phyloP scores from a whole-genome alignment of 2,329 filamentous ascomycete species.

The Remersonia thermophila region DNA sequence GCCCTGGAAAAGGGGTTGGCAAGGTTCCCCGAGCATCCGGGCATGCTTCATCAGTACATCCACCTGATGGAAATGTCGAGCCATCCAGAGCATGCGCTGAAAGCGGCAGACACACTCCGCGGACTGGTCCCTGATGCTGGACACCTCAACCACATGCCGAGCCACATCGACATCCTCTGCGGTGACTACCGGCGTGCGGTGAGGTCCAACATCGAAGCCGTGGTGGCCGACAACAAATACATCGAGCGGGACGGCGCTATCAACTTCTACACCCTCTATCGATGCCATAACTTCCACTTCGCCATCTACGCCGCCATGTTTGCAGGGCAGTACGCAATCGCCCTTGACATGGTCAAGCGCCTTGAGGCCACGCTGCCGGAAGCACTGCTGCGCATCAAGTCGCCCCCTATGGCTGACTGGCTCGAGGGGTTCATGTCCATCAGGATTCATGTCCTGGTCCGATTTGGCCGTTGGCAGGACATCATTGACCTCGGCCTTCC shows the following conservation, averaged over 20 bases:
- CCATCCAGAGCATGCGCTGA: constrained; percentile 15
- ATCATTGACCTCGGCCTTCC: constrained; percentile 46
- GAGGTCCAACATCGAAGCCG: constrained; percentile 52
- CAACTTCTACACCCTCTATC: constrained; percentile 69
- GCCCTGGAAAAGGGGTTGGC: constrained; percentile 47
- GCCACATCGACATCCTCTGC: constrained; percentile 60
- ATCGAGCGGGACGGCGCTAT: constrained; percentile 44
- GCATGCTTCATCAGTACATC: constrained; percentile 51
- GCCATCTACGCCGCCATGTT: constrained; percentile 70
- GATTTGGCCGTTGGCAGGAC: constrained; percentile 62
- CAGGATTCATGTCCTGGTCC: constrained; percentile 55
- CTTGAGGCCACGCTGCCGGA: constrained; percentile 54
- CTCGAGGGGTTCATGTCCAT: constrained; percentile 59
- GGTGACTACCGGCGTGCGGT: constrained; percentile 60
- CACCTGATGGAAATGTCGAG: constrained; percentile 25
- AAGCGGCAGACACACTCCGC: constrained; percentile 15
- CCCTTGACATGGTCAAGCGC: constrained; percentile 45
- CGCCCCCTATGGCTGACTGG: constrained; percentile 69
- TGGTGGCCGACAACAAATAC: constrained; percentile 55
- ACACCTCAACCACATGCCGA: constrained; percentile 65
- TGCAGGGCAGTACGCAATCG: constrained; percentile 49
- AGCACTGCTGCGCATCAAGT: constrained; percentile 48
- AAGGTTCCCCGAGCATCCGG: constrained; percentile 44
- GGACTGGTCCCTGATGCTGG: constrained; percentile 33
- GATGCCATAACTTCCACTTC: constrained; percentile 64